Evolutionary conservation across 2,329 filamentous ascomycete genomes (phyloP).

Genomic region (Aspergillus hiratsukae): DNA sequence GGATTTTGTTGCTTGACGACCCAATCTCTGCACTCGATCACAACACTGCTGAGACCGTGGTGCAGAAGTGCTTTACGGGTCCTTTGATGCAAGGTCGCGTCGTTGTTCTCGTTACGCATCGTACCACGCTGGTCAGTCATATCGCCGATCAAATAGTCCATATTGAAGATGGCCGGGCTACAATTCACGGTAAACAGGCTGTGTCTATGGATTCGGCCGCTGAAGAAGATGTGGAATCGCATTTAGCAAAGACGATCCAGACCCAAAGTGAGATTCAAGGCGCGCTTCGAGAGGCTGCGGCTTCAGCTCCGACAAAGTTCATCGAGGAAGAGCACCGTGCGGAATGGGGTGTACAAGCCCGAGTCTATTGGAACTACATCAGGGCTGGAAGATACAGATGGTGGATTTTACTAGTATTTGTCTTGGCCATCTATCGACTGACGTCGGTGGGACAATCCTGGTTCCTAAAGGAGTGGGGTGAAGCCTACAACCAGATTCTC

Average conservation of each 20-base stretch:
- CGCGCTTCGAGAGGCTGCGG: slow-evolving; percentile 41
- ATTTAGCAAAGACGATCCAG: slow-evolving; percentile 11
- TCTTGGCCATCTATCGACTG: slow-evolving; percentile 61
- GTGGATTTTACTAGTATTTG: slow-evolving; percentile 63
- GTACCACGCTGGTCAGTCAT: slow-evolving; percentile 65
- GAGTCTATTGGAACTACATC: slow-evolving; percentile 81
- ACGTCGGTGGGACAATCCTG: slow-evolving; percentile 65
- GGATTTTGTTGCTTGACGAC: slow-evolving; percentile 55
- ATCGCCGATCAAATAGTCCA: slow-evolving; percentile 71
- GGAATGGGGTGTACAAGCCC: slow-evolving; percentile 68
- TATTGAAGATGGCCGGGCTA: slow-evolving; percentile 58
- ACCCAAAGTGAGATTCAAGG: slow-evolving; percentile 22
- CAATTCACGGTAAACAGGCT: slow-evolving; percentile 46
- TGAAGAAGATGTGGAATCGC: slow-evolving; percentile 28
- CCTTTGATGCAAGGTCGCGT: slow-evolving; percentile 51
- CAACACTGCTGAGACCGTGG: slow-evolving; percentile 60
- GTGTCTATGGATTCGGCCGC: slow-evolving; percentile 39
- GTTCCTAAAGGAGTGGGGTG: slow-evolving; percentile 84
- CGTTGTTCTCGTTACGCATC: slow-evolving; percentile 60
- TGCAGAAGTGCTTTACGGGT: slow-evolving; percentile 54
- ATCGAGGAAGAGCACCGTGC: slow-evolving; percentile 72
- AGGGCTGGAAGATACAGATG: slow-evolving; percentile 70
- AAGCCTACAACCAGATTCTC: slow-evolving; percentile 55
- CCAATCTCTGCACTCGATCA: slow-evolving; percentile 59
- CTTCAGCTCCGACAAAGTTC: slow-evolving; percentile 66